Percentiles rank a stretch among this genome's conserved stretches.
phyloP scores from a whole-genome alignment of 169 alveolate species.

The Perkinsus marinus region DNA sequence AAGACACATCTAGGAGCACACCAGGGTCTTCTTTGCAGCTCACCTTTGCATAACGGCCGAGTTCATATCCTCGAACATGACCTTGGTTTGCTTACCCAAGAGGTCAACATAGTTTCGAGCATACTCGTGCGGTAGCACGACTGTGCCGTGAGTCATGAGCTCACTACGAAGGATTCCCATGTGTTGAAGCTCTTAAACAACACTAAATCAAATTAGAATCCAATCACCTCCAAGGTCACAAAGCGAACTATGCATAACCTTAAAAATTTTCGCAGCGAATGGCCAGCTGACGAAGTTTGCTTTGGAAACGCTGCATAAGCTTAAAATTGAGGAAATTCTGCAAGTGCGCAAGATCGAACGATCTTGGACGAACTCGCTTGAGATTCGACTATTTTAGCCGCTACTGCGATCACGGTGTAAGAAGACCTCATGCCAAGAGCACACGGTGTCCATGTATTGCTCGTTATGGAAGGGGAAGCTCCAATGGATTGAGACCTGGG shows the following conservation, averaged over 20 bases:
- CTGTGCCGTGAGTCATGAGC: constrained; percentile 77
- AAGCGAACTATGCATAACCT: too few species aligned
- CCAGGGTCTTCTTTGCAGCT: not conserved
- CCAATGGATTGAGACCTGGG: too few species aligned
- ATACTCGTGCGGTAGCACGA: constrained; percentile 74
- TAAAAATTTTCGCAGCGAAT: too few species aligned
- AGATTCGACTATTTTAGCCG: too few species aligned
- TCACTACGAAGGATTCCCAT: constrained; percentile 43
- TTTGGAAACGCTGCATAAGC: not conserved
- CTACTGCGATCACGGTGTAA: too few species aligned
- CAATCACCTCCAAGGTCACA: too few species aligned
- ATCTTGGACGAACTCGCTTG: not conserved
- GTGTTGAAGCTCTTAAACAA: not conserved
- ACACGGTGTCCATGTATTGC: too few species aligned
- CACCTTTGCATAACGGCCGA: constrained; percentile 7
- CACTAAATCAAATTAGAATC: too few species aligned
- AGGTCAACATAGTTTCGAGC: constrained; percentile 69
- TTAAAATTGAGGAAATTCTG: not conserved
- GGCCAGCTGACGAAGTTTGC: too few species aligned
- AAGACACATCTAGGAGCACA: not conserved
- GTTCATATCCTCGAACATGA: constrained; percentile 71
- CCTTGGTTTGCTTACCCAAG: constrained; percentile 59
- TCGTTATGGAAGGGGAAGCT: too few species aligned
- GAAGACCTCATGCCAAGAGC: too few species aligned
- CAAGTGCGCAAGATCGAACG: not conserved